phyloP scores from a whole-genome alignment of 441 rosid genomes.

The Aleurites moluccanus region DNA sequence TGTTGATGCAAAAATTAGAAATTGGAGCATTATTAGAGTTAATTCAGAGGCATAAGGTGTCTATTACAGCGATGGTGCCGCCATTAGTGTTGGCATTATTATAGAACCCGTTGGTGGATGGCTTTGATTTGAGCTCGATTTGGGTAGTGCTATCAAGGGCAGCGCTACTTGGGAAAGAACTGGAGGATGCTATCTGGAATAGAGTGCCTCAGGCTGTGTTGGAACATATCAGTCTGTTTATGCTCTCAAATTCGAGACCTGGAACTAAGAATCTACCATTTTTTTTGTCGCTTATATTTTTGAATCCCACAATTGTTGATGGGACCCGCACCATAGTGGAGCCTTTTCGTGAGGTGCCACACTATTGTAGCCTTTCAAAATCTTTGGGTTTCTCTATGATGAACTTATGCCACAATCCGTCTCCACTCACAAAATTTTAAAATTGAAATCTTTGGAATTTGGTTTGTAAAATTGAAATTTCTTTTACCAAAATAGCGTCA shows the following conservation, averaged over 20 bases:
- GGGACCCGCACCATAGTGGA: too few species aligned
- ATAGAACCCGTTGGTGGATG: constrained; percentile 64
- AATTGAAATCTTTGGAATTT: too few species aligned
- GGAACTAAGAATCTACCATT: too few species aligned
- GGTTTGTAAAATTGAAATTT: too few species aligned
- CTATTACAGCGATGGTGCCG: constrained; percentile 84
- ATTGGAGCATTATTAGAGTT: constrained; percentile 64
- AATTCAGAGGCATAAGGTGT: constrained; percentile 61
- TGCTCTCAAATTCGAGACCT: neutral
- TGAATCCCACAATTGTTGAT: too few species aligned
- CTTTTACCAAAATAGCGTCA: too few species aligned
- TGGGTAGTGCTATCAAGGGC: constrained; percentile 87
- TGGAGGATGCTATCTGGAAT: constrained; percentile 58
- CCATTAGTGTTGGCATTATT: constrained; percentile 80
- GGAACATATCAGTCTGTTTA: constrained; percentile 61
- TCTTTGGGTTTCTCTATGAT: too few species aligned
- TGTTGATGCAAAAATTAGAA: constrained; percentile 87
- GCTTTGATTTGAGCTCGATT: constrained; percentile 63
- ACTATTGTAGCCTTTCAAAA: too few species aligned
- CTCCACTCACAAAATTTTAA: too few species aligned
- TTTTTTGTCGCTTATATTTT: too few species aligned
- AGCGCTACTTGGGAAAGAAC: constrained; percentile 91
- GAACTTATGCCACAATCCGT: too few species aligned
- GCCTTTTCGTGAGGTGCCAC: too few species aligned
- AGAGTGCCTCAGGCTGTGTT: constrained; percentile 76